Conservation (phyloP, 176 grass and related monocot genomes). For the Musa acuminata region DNA sequence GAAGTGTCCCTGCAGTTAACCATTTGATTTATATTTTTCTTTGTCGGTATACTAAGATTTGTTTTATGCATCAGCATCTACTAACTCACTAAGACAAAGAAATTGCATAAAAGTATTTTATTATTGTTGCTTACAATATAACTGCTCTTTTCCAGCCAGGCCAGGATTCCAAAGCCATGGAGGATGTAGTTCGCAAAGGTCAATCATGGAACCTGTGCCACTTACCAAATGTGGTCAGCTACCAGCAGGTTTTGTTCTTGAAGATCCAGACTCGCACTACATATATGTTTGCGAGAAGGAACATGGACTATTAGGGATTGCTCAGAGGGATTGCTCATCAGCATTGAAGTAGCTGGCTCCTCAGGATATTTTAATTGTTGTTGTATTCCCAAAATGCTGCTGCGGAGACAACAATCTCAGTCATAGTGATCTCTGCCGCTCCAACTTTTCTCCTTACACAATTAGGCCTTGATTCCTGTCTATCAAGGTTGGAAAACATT, state of each 20-base stretch:
- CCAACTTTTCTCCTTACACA: too few species aligned
- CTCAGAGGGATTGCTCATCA: too few species aligned
- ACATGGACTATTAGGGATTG: not conserved
- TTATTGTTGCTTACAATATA: not conserved
- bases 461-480: too few species aligned
- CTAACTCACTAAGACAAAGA: not conserved
- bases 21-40: too few species aligned
- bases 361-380: too few species aligned
- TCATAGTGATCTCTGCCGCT: too few species aligned
- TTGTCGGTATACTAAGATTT: too few species aligned
- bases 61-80: not conserved
- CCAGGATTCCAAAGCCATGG: slow-evolving; percentile 49
- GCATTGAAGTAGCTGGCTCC: too few species aligned
- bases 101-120: not conserved
- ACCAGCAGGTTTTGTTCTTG: slow-evolving; percentile 52
- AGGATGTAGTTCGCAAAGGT: slow-evolving; percentile 19
- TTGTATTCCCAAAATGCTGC: too few species aligned
- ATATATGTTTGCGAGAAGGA: slow-evolving; percentile 61
- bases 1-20: too few species aligned
- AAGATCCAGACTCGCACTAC: slow-evolving; percentile 73
- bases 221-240: slow-evolving; percentile 43
- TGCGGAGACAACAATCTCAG: too few species aligned
- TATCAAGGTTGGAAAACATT: too few species aligned
- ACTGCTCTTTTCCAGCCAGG: slow-evolving; percentile 61
- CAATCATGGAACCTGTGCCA: slow-evolving; percentile 49